These are phyloP conservation scores for Salix brachista DNA, from an alignment of 345 rosid genomes.

Conservation along the genomic window DNA sequence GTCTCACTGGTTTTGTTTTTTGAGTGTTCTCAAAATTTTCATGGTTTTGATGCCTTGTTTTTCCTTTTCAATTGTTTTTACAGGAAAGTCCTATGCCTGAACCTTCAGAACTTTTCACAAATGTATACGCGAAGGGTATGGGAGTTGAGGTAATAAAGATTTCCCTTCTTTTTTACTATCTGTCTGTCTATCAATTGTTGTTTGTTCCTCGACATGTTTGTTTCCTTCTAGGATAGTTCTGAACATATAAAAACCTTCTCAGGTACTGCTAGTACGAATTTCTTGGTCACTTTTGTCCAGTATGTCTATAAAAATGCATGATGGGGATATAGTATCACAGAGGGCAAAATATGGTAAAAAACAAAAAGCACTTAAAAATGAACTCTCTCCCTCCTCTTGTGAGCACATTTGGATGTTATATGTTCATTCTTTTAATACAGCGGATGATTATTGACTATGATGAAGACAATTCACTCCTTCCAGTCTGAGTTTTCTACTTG, in stretches of 20 bases:
- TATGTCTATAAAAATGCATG: too few relatives aligned
- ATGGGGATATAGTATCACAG: too few relatives aligned
- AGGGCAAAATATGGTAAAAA: background rate
- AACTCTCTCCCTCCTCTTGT: background rate
- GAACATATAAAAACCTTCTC: background rate
- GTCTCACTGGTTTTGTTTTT: background rate
- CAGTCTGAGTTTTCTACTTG: background rate
- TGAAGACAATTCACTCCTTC: background rate
- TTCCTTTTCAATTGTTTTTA: constrained; percentile 12
- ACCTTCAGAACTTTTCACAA: constrained; percentile 72
- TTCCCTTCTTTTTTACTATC: background rate
- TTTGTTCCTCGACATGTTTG: background rate
- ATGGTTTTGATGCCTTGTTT: background rate
- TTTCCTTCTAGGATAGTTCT: background rate
- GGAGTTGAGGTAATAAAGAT: constrained; percentile 65
- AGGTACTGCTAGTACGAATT: too few relatives aligned
- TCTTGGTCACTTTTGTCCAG: too few relatives aligned
- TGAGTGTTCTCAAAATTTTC: background rate
- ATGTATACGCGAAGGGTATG: constrained; percentile 71
- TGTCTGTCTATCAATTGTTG: background rate
- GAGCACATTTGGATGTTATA: background rate
- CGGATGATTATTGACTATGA: background rate
- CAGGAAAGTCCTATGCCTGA: constrained; percentile 99
- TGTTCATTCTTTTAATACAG: background rate
- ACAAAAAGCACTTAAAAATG: background rate